Evolutionary conservation across 768 basidiomycete genomes (phyloP).

Genomic region (Hydnomerulius pinastri): DNA sequence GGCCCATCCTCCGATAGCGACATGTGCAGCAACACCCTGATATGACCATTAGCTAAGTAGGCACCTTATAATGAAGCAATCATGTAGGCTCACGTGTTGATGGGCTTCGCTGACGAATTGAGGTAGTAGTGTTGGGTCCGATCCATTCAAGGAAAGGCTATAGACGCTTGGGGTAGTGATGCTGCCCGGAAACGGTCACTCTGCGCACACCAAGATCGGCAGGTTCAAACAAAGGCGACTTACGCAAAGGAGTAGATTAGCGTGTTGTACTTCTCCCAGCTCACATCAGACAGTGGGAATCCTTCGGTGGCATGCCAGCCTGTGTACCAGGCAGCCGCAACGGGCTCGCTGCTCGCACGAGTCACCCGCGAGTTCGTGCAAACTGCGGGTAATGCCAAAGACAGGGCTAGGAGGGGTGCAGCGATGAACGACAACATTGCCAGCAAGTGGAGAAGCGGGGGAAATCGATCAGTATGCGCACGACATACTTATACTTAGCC

Average conservation of each 20-base stretch:
- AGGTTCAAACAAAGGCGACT: constrained; percentile 16
- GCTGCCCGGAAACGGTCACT: constrained; percentile 20
- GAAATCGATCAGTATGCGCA: neutral
- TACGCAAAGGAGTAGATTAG: constrained; percentile 70
- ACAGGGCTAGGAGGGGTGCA: neutral
- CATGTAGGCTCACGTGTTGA: constrained; percentile 28
- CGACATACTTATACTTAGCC: neutral
- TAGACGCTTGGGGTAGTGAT: constrained; percentile 34
- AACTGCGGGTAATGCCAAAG: neutral
- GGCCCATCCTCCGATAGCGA: constrained; percentile 73
- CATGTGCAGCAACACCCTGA: constrained; percentile 55
- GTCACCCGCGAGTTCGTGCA: neutral
- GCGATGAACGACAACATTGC: neutral
- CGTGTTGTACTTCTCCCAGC: constrained; percentile 75
- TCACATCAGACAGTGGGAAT: constrained; percentile 55
- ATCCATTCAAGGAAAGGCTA: constrained; percentile 35
- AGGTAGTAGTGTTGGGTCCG: constrained; percentile 52
- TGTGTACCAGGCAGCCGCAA: constrained; percentile 67
- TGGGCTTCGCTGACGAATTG: constrained; percentile 54
- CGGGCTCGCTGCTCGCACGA: constrained; percentile 7
- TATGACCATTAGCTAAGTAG: neutral
- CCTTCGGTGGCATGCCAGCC: constrained; percentile 57
- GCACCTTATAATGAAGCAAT: neutral
- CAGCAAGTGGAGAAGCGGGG: neutral
- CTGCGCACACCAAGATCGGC: neutral